Base-by-base conservation (phyloP, 208 protist species). In the Leishmania braziliensis region DNA sequence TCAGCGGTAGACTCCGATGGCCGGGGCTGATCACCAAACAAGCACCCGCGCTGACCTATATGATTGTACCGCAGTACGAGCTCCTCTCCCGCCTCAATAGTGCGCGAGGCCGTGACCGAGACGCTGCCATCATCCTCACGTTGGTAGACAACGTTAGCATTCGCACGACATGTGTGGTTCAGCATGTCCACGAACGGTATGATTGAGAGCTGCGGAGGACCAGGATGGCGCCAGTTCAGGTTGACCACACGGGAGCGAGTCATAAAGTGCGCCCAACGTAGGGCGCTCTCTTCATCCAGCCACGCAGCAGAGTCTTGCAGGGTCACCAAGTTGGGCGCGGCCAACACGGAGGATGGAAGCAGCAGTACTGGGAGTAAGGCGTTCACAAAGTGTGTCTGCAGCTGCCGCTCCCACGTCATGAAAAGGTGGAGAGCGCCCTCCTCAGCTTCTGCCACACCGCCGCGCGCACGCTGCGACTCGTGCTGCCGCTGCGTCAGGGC, bases 191-290 rank as follows among this genome's bases (percentile, higher is more conserved):
- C 73, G 46, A 97, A 93, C 8, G 95, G 95, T 18, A 98, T 81
- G 16, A 98, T 54, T 2, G 90, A 85, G 14, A 95, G 58, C 58
- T 75, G 65, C 60, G 85, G 79, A 14, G 78, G 56, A n/a, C 82
- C 62, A 10, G 60, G 53, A 3, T 77, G 74, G 53, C 72, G 68
- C 56, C 81, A 80, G 60, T 86, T 65, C 51, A 96, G 46, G 80
- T 96, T 95, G 51, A 97, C 84, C 1, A 86, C 85, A 54, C 95
- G 88, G 5, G 95, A 98, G 62, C 95, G 92, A 69, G 95, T 77
- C 91, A 95, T 96, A 75, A 97, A 98, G 84, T 98, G 95, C 8
- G 92, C 88, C 93, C 93, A 97, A 20, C 83, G 77, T 79, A 96
- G 68, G 53, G 68, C 58, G 54, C 87, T 90, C 68, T 84, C 76